Evolutionary conservation across 148 eudicot genomes (phyloP), one percentile per base, ranked within the genome.

Genomic region (Camellia japonica): DNA sequence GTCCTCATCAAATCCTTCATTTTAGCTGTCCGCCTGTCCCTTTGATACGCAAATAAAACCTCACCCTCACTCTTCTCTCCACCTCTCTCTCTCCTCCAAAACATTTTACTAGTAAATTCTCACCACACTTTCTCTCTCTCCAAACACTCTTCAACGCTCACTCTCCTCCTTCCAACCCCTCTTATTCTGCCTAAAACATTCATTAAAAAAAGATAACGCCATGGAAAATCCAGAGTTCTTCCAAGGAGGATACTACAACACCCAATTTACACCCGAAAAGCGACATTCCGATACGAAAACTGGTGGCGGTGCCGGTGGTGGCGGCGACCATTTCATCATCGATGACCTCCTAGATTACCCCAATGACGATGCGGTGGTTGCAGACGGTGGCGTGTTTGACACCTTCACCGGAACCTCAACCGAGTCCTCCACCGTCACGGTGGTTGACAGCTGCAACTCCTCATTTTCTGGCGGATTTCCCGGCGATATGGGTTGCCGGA

Each of bases 311-410:
- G 52, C 9, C 23, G 96, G 38, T 30, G 38, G 38, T 30, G 38
- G 54, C 12, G 52, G 15, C 38, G 96, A 88, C 75, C 86, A 89
- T 72, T 95, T 95, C 76, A 65, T 84, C 41, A 86, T 95, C 41
- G 98, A 95, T 0, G 98, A 95, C 87, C 97, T 95, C 71, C 88
- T 95, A 3, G 91, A 91, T 80, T 90, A 91, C 84, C 91, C 97
- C 3, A 88, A 85, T 41, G 97, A 92, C 13, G 97, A 91, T 19
- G 82, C 43, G 20, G 78, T 77, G 41, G 79, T 73, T n/a, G 41
- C 73, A 1, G 86, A 82, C 19, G 88, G 62, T 16, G 88, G 62
- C 44, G 76, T 68, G 19, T 42, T 64, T 42, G 83, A 84, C 42
- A 79, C 74, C 13, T n/a, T 70, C 47, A 68, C 67, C 7, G 89